Evolutionary conservation across 2,329 filamentous ascomycete species (phyloP).

Genomic region (Tolypocladium ovalisporum): DNA sequence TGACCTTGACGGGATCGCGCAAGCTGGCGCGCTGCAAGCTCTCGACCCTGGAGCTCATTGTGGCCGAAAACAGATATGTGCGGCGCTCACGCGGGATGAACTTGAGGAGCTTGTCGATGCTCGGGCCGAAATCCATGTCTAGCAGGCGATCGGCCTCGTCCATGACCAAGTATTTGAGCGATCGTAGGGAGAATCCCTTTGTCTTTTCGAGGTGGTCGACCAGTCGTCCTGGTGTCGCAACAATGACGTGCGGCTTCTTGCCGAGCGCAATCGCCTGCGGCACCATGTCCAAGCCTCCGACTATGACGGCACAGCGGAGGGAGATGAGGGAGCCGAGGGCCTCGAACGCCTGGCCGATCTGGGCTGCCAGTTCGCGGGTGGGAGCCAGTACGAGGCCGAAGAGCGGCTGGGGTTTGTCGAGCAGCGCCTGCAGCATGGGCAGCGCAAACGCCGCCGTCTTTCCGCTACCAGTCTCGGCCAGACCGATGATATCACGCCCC

Average conservation of each 20-base stretch:
- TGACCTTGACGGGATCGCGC: slow-evolving; percentile 72
- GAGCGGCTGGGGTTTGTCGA: slow-evolving; percentile 75
- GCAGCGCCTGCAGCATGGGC: slow-evolving; percentile 81
- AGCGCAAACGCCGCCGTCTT: slow-evolving; percentile 94
- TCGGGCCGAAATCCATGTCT: slow-evolving; percentile 88
- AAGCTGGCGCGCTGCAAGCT: slow-evolving; percentile 82
- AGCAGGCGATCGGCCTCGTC: slow-evolving; percentile 88
- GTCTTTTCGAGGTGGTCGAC: slow-evolving; percentile 94
- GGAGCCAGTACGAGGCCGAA: slow-evolving; percentile 89
- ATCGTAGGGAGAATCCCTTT: slow-evolving; percentile 80
- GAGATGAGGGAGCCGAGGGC: slow-evolving; percentile 78
- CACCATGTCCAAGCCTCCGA: slow-evolving; percentile 95
- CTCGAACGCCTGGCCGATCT: slow-evolving; percentile 83
- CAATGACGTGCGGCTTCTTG: slow-evolving; percentile 92
- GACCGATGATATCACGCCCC: slow-evolving; percentile 78
- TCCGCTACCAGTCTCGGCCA: slow-evolving; percentile 90
- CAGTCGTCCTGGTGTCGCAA: slow-evolving; percentile 81
- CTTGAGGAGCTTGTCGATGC: slow-evolving; percentile 87
- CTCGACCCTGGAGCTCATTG: slow-evolving; percentile 89
- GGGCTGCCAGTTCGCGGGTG: slow-evolving; percentile 84
- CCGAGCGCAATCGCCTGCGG: slow-evolving; percentile 80
- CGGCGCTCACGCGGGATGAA: slow-evolving; percentile 67
- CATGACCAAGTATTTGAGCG: slow-evolving; percentile 82
- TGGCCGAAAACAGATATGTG: slow-evolving; percentile 89
- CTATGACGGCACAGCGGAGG: slow-evolving; percentile 76